A percentile compares a stretch with the other conserved stretches of the same genome.
Conservation (phyloP, 257 asterid species). For the Nicotiana benthamiana region DNA sequence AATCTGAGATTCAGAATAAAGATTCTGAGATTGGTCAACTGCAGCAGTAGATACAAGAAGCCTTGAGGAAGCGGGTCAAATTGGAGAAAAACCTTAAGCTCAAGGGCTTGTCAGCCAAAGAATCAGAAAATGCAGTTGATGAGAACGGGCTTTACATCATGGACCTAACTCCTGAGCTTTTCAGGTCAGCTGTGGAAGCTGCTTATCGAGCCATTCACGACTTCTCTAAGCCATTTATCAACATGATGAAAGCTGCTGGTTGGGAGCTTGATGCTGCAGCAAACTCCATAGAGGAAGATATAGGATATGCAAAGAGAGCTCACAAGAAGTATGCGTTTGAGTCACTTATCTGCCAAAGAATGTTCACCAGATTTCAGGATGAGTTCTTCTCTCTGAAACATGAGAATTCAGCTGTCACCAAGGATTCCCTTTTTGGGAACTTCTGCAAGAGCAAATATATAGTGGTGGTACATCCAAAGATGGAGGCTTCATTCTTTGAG, state of each 20-base stretch:
- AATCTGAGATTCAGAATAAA: constrained; percentile 96
- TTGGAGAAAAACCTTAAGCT: constrained; percentile 94
- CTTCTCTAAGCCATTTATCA: constrained; percentile 92
- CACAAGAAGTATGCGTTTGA: constrained; percentile 97
- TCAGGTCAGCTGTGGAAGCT: constrained; percentile 66
- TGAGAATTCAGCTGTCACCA: constrained; percentile 28
- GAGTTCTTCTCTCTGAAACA: constrained; percentile 49
- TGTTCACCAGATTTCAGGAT: constrained; percentile 90
- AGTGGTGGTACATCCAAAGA: constrained; percentile 67
- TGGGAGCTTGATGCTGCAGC: constrained; percentile 99
- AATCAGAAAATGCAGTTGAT: constrained; percentile 56
- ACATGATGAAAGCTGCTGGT: constrained; percentile 99
- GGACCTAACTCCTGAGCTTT: constrained; percentile 71
- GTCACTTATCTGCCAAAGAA: constrained; percentile 86
- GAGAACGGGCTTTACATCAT: constrained; percentile 37
- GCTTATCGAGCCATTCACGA: constrained; percentile 86
- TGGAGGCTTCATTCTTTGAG: constrained; percentile 93
- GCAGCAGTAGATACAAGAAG: constrained; percentile 91
- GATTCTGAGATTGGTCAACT: constrained; percentile 78
- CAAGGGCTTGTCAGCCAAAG: constrained; percentile 79
- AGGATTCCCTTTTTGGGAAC: constrained; percentile 61
- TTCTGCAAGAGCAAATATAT: constrained; percentile 77
- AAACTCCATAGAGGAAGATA: constrained; percentile 68
- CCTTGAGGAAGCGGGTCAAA: constrained; percentile 74
- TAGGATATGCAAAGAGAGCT: constrained; percentile 78